Base-by-base conservation (phyloP, 352 stramenopile genomes). In the Pythium guiyangense region DNA sequence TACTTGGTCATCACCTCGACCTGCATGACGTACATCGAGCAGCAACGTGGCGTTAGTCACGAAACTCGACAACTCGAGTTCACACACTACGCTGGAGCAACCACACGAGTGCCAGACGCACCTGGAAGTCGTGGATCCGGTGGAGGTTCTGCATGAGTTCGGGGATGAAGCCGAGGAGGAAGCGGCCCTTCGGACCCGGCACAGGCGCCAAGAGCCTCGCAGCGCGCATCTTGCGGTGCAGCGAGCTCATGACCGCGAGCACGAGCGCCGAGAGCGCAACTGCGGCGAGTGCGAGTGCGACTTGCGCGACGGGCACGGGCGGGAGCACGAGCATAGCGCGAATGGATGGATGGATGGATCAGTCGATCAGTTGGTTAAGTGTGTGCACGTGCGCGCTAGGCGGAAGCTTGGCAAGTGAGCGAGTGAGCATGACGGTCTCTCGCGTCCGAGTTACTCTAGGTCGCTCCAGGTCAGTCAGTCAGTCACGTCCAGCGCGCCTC, bases 81-180 rank as follows among this genome's bases (percentile, higher is more conserved):
- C 39, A n/a, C 31, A n/a, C 22, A 27, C 18, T n/a, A n/a, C n/a
- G 39, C 39, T 18, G 20, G 9, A n/a, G 12, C n/a, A 22, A 51
- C 15, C 40, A 15, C 14, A 51, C 22, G 26, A n/a, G n/a, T n/a
- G n/a, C n/a, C n/a, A 9, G 15, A 49, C 49, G 42, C n/a, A 77
- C 74, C 49, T 85, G 66, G 49, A 84, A 79, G 52, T 88, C 42
- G 45, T 85, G 85, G 27, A 88, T 82, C 46, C 68, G 72, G 44
- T 77, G 29, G 27, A 74, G 75, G 27, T 88, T 73, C 29, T 65
- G 68, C 49, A 79, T 68, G 45, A 81, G 81, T 15, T 60, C 54
- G 14, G 77, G 77, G 55, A 88, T 80, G 39, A 76, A 83, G 20
- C 77, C 77, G 0, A 88, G 63, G 15, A 88, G 29, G 37, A 69